phyloP scores from a whole-genome alignment of 2,329 filamentous ascomycete genomes.

The Escovopsis sp. region DNA sequence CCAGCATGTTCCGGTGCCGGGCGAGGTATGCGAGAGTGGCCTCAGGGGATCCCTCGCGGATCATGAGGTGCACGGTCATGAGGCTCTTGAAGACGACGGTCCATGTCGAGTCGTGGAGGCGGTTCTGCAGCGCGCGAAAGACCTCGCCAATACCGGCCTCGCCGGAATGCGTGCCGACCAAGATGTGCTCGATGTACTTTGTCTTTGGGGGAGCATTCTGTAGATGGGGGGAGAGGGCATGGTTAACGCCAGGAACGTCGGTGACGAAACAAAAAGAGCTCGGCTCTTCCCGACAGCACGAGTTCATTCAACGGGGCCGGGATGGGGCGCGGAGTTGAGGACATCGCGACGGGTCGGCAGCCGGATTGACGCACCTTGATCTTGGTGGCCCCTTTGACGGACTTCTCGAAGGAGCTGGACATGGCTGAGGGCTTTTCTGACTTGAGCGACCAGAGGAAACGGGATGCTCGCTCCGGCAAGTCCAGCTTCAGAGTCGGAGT shows the following conservation, averaged over 20 bases:
- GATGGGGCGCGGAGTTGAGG: no score
- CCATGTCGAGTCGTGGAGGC: slow-evolving; percentile 92
- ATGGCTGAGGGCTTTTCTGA: slow-evolving; percentile 29
- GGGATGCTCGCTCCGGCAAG: no score
- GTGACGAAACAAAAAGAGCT: no score
- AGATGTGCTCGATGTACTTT: slow-evolving; percentile 97
- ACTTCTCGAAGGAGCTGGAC: slow-evolving; percentile 93
- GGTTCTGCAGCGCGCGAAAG: slow-evolving; percentile 78
- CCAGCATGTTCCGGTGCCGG: slow-evolving; percentile 67
- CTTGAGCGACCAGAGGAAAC: not conserved
- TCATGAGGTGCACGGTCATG: slow-evolving; percentile 94
- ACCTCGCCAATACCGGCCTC: slow-evolving; percentile 93
- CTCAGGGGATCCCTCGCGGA: slow-evolving; percentile 82
- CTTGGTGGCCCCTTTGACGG: slow-evolving; percentile 96
- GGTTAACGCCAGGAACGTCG: not conserved
- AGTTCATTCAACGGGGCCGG: not conserved
- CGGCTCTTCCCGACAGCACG: not conserved
- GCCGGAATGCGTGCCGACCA: slow-evolving; percentile 85
- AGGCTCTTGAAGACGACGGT: slow-evolving; percentile 98
- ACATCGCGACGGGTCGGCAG: no score
- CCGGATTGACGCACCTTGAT: slow-evolving; percentile 52
- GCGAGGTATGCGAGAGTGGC: slow-evolving; percentile 76
- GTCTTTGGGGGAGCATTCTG: slow-evolving; percentile 92
- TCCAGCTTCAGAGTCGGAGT: not conserved
- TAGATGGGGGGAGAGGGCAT: not conserved